Base-by-base conservation (phyloP, 1,284 basidiomycete species). In the Heterobasidion occidentale region DNA sequence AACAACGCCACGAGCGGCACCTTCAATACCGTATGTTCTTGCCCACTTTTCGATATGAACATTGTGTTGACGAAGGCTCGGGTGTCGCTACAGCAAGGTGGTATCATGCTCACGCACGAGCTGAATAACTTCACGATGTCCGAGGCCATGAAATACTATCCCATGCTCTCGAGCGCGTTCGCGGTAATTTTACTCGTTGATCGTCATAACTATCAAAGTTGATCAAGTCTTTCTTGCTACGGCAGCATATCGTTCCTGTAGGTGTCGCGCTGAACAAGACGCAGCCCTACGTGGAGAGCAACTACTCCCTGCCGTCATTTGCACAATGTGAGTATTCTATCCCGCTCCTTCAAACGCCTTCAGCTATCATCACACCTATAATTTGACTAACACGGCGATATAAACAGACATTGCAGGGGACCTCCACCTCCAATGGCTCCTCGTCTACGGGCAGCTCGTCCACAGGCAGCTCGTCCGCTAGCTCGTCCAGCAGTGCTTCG, bases 21-120 rank as follows among this genome's bases (percentile, higher is more conserved):
- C 1, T 82, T 75, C 53, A 60, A 64, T 53, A 65, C 58, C 14
- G 76, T 76, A 38, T 7, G 12, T 38, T 19, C 36, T 20, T 19
- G 14, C 7, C 46, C 46, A 15, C 20, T n/a, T 9, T 55, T 1
- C 46, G 9, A 6, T 11, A 33, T 45, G 44, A 27, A n/a, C 2
- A 44, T 27, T 51, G 38, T 19, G 6, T 36, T 27, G 27, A 27
- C 27, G 27, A 27, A 3, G 5, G 27, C 5, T 27, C 27, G 27
- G 27, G 27, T 27, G 27, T 27, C 27, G 14, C 11, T 6, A 52
- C 20, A 79, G 77, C 61, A 44, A 14, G 79, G 79, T 9, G 71
- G 74, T 0, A 80, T 81, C 56, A 74, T 81, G 56, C 64, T 81
- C 51, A 72, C 73, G 7, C 77, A 79, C 52, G 77, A 80, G 53